Evolutionary conservation across 345 rosid genomes (phyloP), one percentile per base, ranked within the genome.

Genomic region (Brassica carinata): DNA sequence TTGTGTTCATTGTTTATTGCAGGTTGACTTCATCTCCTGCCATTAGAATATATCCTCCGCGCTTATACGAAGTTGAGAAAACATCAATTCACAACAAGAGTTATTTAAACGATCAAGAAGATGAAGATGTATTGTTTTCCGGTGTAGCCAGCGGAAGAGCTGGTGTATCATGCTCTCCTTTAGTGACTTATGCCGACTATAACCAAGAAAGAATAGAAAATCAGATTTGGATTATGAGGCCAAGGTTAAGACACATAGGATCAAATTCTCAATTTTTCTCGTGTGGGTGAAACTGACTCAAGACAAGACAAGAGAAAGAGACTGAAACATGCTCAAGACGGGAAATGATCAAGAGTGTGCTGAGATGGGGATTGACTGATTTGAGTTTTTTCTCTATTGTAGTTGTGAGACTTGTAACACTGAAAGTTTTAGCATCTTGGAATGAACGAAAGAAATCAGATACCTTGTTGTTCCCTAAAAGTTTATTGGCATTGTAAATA

Each of bases 71-170:
- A 36, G 40, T 36, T 36, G 10, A 8, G 40, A 36, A 6, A 36
- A 36, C 40, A 36, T 8, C 40, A 36, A 33, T 33, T 33, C 88
- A 89, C 82, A 86, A 77, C 7, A 64, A 14, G 79, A 89, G 89
- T 77, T 90, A 87, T 74, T 88, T 85, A 7, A 84, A 90, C 14
- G 90, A 90, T 79, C 83, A 91, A 23, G 92, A 90, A 29, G 93
- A 92, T 0, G 90, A 84, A 72, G 96, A 92, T 82, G 97, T 93
- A 29, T 76, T 94, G 78, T 91, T 92, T 85, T 85, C 92, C 7
- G 89, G 86, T 65, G 70, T 85, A 65, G 81, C 71, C 68, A 74
- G 66, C 1, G 89, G 88, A 80, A 85, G 89, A 83, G 85, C 74
- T 81, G 75, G 68, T 76, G 63, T 82, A 64, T 55, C 78, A 36